Base-by-base conservation (phyloP, 2,329 filamentous ascomycete species). In the Hypocreales sp. region DNA sequence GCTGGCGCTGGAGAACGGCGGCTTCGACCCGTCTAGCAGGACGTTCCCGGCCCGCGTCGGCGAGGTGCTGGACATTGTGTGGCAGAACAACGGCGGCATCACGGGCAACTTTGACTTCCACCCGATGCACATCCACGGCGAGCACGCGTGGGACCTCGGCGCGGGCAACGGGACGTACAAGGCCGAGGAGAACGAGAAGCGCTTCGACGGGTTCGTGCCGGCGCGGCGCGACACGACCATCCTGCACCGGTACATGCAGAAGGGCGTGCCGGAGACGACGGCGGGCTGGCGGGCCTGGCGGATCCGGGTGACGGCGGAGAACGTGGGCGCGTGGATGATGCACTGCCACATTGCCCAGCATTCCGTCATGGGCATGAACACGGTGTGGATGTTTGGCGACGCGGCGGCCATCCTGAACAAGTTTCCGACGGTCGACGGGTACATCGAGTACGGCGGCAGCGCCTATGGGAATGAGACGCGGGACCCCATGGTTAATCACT, bases 281-380 rank as follows among this genome's bases (percentile, higher is more conserved):
- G 52, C 57, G 0, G 67, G 70, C 0, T 77, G 71, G 71, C 50
- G 71, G 16, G 69, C 58, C 1, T 76, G 69, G 71, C 51, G 71
- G 8, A 46, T 74, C 2, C 40, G 51, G 5, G 41, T 61, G 1
- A 48, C 43, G 1, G 38, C 51, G 20, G 45, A 54, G 0, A 29
- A 29, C 20, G 14, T 29, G 11, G 70, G 69, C 0, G 64, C 65
- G 3, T 73, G 66, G 66, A 64, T 73, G 64, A 51, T 72, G 37
- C 68, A 73, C 41, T 73, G 68, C 32, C 68, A 73, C 41, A 58
- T 66, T n/a, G 34, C 64, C 24, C 58, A 61, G 29, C 68, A 73
- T 41, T 65, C 67, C 55, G 47, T 65, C 13, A 72, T 72, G 60
- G 32, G 40, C 41, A 45, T 47, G 55, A 25, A 33, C 12, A 40